Base-by-base conservation (phyloP, 148 eudicot genomes). In the Nepenthes gracilis region DNA sequence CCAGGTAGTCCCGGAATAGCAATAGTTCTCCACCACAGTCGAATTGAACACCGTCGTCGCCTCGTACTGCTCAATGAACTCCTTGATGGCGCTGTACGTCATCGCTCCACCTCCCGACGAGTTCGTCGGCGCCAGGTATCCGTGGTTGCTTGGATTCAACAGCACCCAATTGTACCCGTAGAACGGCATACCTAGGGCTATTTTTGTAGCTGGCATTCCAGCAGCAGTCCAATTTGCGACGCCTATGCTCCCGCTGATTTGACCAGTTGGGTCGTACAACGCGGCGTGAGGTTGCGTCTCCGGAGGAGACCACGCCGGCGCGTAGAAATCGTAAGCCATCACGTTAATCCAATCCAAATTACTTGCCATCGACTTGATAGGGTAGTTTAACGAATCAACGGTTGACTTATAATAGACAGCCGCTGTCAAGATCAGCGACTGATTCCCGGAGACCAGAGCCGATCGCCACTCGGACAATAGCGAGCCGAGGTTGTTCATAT, bases 1-100 rank as follows among this genome's bases (percentile, higher is more conserved):
- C 95, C 95, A 87, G 1, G 80, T 78, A 0, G 69, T 81, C 1
- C 87, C 87, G 1, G 76, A 49, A 54, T 74, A 76, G 63, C 85
- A 81, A 50, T 84, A 87, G 15, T 76, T 59, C 34, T 76, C 34
- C n/a, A 72, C 90, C 45, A 69, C 49, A 2, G 52, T 70, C 0
- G 72, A 47, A 37, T 87, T 57, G 47, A 65, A 75, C 66, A 75
- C 78, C n/a, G 60, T 62, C 2, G 62, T 62, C 0, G 69, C 83
- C 2, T 15, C 34, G 12, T 65, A 77, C 8, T 55, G 48, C n/a
- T 54, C 49, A 5, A 80, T 68, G 45, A 79, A 83, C 4, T 6
- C 33, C 59, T 6, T 47, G 2, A 80, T 70, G 37, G 69, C 47
- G 10, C 13, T 43, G 15, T 72, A 79, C 1, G 33, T 32, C 12